These are phyloP conservation scores for Aulographum hederae DNA, from an alignment of 2,329 filamentous ascomycete genomes.

Conservation along the genomic window DNA sequence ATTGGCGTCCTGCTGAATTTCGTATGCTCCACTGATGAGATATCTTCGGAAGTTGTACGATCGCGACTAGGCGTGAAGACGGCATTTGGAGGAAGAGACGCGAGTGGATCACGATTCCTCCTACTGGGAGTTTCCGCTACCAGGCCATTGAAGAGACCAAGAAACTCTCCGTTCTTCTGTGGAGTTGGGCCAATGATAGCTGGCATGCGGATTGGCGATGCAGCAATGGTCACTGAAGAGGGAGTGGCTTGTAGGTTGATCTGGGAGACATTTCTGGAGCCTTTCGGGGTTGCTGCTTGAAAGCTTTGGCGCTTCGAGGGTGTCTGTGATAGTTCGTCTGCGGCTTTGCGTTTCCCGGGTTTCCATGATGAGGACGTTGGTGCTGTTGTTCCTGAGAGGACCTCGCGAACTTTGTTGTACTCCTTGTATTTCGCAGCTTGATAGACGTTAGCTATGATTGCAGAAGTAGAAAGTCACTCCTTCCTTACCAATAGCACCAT, in stretches of 20 bases:
- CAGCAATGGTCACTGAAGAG: conserved; percentile 17
- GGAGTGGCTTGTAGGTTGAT: conserved; percentile 15
- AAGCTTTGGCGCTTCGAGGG: conserved; percentile 11
- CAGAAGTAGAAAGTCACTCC: conserved; percentile 7
- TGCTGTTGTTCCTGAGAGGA: neutral
- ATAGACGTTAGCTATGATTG: neutral
- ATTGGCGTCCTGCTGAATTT: conserved; percentile 24
- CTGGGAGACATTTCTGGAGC: conserved; percentile 8
- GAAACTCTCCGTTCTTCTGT: conserved; percentile 57
- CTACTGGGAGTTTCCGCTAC: conserved; percentile 29
- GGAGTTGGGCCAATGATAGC: conserved; percentile 60
- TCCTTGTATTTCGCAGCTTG: conserved; percentile 58
- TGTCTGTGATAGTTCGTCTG: conserved; percentile 10
- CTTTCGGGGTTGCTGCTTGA: conserved; percentile 5
- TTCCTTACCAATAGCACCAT: conserved; percentile 46
- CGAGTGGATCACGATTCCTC: conserved; percentile 2
- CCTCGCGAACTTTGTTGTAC: conserved; percentile 44
- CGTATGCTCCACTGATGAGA: neutral
- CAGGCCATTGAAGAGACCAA: conserved; percentile 61
- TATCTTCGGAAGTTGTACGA: neutral
- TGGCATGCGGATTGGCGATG: conserved; percentile 8
- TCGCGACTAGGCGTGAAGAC: neutral
- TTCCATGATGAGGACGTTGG: neutral
- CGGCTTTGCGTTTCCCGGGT: neutral
- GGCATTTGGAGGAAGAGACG: neutral